Percentiles rank a stretch among this genome's conserved stretches.
Evolutionary conservation across 768 basidiomycete species (phyloP).

Genomic region (Kwoniella sp.): DNA sequence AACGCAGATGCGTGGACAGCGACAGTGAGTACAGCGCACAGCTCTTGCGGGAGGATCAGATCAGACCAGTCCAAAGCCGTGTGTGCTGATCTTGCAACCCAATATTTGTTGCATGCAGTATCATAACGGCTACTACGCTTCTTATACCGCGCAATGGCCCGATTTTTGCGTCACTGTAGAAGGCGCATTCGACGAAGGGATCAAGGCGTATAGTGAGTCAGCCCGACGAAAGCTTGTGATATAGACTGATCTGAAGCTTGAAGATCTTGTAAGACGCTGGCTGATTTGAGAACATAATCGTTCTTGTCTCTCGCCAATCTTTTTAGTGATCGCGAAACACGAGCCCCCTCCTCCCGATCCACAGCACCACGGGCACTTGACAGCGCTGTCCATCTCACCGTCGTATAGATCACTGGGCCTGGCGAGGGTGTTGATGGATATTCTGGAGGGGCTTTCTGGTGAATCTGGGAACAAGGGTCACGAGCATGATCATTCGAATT

Average conservation of each 20-base stretch:
- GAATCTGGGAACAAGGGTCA: slow-evolving; percentile 12
- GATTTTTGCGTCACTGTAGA: slow-evolving; percentile 63
- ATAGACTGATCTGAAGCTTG: not conserved
- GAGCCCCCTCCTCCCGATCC: slow-evolving; percentile 48
- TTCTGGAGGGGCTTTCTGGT: slow-evolving; percentile 80
- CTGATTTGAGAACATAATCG: too few species aligned
- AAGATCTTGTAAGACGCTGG: not conserved
- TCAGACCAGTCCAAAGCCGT: not conserved
- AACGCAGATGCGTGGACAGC: slow-evolving; percentile 98
- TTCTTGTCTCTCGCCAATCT: not conserved
- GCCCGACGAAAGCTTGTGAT: not conserved
- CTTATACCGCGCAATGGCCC: slow-evolving; percentile 41
- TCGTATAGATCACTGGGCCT: slow-evolving; percentile 86
- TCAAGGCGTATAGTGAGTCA: slow-evolving; percentile 89
- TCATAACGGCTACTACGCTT: slow-evolving; percentile 43
- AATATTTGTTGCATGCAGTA: slow-evolving; percentile 24
- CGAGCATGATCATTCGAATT: not conserved
- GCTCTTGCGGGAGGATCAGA: too few species aligned
- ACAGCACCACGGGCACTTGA: slow-evolving; percentile 74
- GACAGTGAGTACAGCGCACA: slow-evolving; percentile 77
- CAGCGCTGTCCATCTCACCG: slow-evolving; percentile 91
- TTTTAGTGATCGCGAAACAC: slow-evolving; percentile 86
- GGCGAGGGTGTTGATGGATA: slow-evolving; percentile 79
- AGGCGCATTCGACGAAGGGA: slow-evolving; percentile 69
- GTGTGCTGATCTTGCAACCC: not conserved